A percentile compares a stretch with the other conserved stretches of the same genome.
Conservation (phyloP, 192 early-diverging fungal species). For the Coemansia sp. region DNA sequence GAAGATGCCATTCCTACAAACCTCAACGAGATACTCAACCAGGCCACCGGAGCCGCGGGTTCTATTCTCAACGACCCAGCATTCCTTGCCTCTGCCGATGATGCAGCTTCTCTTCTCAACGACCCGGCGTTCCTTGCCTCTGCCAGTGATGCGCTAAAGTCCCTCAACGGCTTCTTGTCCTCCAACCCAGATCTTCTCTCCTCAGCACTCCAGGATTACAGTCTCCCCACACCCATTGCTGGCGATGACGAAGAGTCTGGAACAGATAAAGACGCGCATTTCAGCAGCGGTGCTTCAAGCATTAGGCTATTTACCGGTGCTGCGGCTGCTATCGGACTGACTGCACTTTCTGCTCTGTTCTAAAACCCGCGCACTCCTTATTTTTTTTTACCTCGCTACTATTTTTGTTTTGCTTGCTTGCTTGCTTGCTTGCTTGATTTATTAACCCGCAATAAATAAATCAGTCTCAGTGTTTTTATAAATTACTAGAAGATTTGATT, state of each 20-base stretch:
- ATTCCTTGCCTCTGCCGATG: slow-evolving; percentile 17
- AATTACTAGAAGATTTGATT: too few relatives aligned
- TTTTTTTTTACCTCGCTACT: background rate
- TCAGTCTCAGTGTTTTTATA: too few relatives aligned
- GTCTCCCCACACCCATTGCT: background rate
- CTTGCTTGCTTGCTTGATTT: background rate
- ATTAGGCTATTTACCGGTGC: slow-evolving; percentile 2
- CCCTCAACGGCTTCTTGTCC: slow-evolving; percentile 6
- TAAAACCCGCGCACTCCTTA: background rate
- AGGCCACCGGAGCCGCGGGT: background rate
- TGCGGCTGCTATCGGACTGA: background rate
- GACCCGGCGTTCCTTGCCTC: slow-evolving; percentile 21
- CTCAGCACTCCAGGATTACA: background rate
- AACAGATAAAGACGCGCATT: background rate
- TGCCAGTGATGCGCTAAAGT: slow-evolving; percentile 11
- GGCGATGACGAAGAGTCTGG: background rate
- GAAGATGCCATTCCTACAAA: background rate
- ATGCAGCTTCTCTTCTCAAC: background rate
- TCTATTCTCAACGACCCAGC: slow-evolving; percentile 12
- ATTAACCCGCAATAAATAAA: too few relatives aligned
- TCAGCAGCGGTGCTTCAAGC: slow-evolving; percentile 3
- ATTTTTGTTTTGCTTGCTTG: background rate
- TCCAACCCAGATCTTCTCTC: slow-evolving; percentile 6
- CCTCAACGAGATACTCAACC: background rate
- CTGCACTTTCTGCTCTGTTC: background rate